phyloP scores from a whole-genome alignment of 2,329 filamentous ascomycete species.

The Thielaviopsis populi region DNA sequence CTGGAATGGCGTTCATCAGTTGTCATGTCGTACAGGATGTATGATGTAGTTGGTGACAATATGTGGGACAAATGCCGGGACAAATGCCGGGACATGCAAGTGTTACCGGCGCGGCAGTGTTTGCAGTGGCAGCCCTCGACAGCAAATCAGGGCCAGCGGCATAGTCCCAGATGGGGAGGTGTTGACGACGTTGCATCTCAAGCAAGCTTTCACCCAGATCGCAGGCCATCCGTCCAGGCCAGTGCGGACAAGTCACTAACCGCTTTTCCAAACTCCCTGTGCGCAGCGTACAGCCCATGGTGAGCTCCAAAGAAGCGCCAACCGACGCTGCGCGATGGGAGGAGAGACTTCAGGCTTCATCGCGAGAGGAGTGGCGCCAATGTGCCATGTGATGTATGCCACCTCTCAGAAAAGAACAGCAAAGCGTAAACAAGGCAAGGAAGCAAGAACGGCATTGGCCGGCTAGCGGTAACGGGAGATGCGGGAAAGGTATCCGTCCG shows the following conservation, averaged over 20 bases:
- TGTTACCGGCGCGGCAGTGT: no score
- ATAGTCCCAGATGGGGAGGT: background rate
- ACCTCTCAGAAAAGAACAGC: background rate
- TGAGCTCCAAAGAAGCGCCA: background rate
- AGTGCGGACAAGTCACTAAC: background rate
- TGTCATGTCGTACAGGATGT: background rate
- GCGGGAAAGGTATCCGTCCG: background rate
- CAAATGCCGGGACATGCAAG: background rate
- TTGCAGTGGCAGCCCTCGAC: no score
- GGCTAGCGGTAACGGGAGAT: background rate
- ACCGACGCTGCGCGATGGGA: background rate
- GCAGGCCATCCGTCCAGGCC: background rate
- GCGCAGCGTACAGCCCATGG: no score
- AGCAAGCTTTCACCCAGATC: background rate
- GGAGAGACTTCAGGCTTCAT: background rate
- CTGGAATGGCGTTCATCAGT: constrained; percentile 23
- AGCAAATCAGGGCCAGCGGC: background rate
- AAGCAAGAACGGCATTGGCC: background rate
- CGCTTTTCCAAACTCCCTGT: background rate
- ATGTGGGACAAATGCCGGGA: background rate
- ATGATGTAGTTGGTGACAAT: background rate
- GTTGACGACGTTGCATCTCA: background rate
- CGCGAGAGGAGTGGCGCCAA: background rate
- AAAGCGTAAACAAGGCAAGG: background rate
- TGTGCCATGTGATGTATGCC: background rate